Conservation (phyloP, 2,329 filamentous ascomycete genomes). For the Phialophora verrucosa region DNA sequence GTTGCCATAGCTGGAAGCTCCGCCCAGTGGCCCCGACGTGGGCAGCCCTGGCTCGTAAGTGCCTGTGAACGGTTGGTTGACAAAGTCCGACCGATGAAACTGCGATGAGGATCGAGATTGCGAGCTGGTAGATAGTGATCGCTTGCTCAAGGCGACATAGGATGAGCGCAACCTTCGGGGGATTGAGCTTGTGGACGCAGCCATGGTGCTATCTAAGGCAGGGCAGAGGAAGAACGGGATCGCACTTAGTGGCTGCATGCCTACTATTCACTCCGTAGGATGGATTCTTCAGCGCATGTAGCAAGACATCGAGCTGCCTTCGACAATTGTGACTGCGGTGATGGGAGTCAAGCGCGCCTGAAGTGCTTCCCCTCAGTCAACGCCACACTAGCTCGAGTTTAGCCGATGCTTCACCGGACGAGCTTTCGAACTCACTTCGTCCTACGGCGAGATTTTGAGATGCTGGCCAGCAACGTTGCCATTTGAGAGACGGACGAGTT, state of each 20-base stretch:
- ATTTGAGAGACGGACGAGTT: neutral
- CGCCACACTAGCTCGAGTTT: slow-evolving; percentile 6
- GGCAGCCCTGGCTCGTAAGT: slow-evolving; percentile 68
- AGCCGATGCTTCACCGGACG: slow-evolving; percentile 9
- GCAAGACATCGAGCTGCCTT: neutral
- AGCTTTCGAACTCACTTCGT: neutral
- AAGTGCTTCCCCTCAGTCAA: slow-evolving; percentile 8
- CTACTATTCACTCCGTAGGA: neutral
- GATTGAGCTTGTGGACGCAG: slow-evolving; percentile 19
- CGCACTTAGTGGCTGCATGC: slow-evolving; percentile 22
- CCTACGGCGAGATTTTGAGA: neutral
- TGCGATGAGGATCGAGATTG: slow-evolving; percentile 51
- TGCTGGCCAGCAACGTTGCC: neutral
- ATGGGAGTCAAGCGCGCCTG: neutral
- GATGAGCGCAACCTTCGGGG: slow-evolving; percentile 28
- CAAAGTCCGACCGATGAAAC: slow-evolving; percentile 67
- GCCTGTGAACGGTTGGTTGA: slow-evolving; percentile 65
- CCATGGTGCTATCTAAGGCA: slow-evolving; percentile 29
- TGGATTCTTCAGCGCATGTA: neutral
- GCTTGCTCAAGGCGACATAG: slow-evolving; percentile 32
- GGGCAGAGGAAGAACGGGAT: slow-evolving; percentile 31
- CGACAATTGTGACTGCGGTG: neutral
- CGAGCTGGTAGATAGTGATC: slow-evolving; percentile 22
- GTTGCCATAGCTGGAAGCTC: slow-evolving; percentile 62
- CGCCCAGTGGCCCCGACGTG: slow-evolving; percentile 67